Evolutionary conservation across 2,329 filamentous ascomycete genomes (phyloP), one percentile per base, ranked within the genome.

Genomic region (Colletotrichum euphorbiae): DNA sequence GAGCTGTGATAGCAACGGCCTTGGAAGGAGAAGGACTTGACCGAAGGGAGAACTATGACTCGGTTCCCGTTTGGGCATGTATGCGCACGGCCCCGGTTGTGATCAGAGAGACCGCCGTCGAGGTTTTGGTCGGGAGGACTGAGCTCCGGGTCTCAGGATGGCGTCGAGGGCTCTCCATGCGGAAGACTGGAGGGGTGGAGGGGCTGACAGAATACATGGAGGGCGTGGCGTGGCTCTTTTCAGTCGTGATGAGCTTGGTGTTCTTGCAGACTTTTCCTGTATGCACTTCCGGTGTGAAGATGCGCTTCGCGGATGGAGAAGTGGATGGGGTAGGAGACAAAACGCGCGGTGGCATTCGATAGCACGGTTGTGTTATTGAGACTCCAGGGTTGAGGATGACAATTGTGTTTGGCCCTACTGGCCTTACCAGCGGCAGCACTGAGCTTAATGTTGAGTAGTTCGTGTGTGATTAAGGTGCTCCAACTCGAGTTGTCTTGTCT

Each of bases 91-190:
- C 61, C 52, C 55, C 19, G 54, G 42, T 11, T 40, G 17, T 55
- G 66, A 66, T 69, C 66, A 60, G 48, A 55, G 48, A 55, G 40
- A 59, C 48, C 31, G 48, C 42, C 38, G 33, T 38, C 40, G 54
- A 55, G 43, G 19, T 52, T 45, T 50, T 28, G 33, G 40, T 48
- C 66, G 61, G 66, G 61, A 69, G 40, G 46, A 17, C 12, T 55
- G 61, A 51, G 61, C 61, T 69, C 66, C 61, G 54, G 61, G 66
- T 69, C 66, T 69, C 66, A 69, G 66, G 62, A 65, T 66, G 42
- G 28, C 48, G 52, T 58, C 60, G 50, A 64, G 60, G 42, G 43
- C 15, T 28, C 28, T 64, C 61, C 45, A 38, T 45, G 54, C 40
- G 52, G 31, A 52, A 12, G 31, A 50, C 28, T 7, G 38, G 46